A percentile compares a stretch with the other conserved stretches of the same genome.
phyloP scores from a whole-genome alignment of 345 rosid genomes.

The Brassica juncea region DNA sequence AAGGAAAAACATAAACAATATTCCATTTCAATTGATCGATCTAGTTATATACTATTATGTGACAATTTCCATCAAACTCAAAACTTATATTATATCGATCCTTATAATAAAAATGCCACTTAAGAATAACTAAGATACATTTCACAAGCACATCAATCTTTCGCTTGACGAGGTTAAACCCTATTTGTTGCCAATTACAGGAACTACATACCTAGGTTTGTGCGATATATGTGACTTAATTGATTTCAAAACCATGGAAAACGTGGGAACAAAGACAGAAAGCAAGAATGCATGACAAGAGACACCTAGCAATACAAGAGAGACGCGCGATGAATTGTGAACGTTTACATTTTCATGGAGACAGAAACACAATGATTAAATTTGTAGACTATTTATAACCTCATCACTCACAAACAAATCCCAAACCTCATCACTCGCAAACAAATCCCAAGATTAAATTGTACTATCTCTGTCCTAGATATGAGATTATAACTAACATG shows the following conservation, averaged over 20 bases:
- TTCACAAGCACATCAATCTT: not conserved
- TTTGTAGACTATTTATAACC: not conserved
- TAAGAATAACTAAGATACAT: not conserved
- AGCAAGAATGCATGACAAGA: not conserved
- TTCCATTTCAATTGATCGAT: not conserved
- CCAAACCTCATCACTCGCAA: not conserved
- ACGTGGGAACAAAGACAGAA: not conserved
- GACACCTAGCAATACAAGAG: not conserved
- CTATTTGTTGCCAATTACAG: not conserved
- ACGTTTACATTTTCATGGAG: not conserved
- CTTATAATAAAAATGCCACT: not conserved
- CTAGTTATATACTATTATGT: not conserved
- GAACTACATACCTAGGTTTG: not conserved
- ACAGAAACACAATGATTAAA: not conserved
- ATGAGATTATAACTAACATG: not conserved
- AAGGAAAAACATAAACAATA: not conserved
- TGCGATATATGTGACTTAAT: not conserved
- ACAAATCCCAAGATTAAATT: not conserved
- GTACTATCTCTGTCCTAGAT: not conserved
- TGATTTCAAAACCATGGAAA: not conserved
- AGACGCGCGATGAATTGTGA: not conserved
- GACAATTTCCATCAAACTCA: not conserved
- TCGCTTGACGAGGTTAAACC: not conserved
- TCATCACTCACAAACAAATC: not conserved
- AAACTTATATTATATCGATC: not conserved